These are phyloP conservation scores for Backusella parvicylindrica DNA, from an alignment of 192 early-diverging fungal genomes.

Conservation along the genomic window DNA sequence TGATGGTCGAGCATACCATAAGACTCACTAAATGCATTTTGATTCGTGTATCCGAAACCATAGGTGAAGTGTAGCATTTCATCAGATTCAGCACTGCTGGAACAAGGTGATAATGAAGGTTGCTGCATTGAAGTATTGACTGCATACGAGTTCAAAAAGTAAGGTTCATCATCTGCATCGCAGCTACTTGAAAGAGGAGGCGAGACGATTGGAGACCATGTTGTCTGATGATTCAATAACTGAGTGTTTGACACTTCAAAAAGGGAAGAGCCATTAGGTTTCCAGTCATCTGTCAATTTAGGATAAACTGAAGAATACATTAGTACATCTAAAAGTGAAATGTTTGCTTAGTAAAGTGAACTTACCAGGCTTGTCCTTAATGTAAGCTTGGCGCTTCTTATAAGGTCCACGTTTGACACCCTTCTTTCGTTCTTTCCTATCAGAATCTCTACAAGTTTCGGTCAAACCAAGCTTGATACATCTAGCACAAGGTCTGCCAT, in stretches of 20 bases:
- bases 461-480: constrained; percentile 71
- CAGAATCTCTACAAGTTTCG: constrained; percentile 68
- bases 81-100: constrained; percentile 10
- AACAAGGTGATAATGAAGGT: constrained; percentile 4
- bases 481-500: constrained; percentile 76
- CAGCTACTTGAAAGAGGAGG: not conserved
- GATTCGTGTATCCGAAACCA: constrained; percentile 9
- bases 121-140: not conserved
- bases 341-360: not conserved
- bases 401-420: constrained; percentile 86
- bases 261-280: not conserved
- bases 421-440: constrained; percentile 77
- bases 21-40: not conserved
- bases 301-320: constrained; percentile 8
- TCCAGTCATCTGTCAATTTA: constrained; percentile 8
- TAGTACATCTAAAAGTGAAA: not conserved
- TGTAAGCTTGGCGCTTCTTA: constrained; percentile 46
- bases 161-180: not conserved
- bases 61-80: constrained; percentile 6
- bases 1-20: constrained; percentile 1
- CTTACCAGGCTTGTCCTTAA: constrained; percentile 12
- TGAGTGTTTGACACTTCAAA: constrained; percentile 4
- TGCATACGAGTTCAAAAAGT: not conserved
- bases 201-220: not conserved
- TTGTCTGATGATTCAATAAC: not conserved